These are phyloP conservation scores for Mortierella sp. DNA, from an alignment of 371 early-diverging fungal genomes.

Conservation along the genomic window DNA sequence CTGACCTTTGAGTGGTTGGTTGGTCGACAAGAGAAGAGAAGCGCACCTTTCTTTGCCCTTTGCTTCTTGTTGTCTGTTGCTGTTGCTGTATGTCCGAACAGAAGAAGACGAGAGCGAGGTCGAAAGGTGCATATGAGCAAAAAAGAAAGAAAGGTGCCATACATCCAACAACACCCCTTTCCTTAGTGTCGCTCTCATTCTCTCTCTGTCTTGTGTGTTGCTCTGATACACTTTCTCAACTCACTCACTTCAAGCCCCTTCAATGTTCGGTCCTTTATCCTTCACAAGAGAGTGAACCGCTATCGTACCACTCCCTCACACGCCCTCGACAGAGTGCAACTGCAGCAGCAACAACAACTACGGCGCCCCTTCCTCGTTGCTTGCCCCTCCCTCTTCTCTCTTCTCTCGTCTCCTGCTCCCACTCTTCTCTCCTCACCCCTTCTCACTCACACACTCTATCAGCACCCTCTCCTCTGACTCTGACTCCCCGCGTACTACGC, in stretches of 20 bases:
- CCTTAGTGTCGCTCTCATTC: neutral
- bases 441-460: neutral
- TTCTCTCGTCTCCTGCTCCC: neutral
- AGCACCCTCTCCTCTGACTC: neutral
- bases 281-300: too few relatives aligned
- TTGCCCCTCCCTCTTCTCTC: neutral
- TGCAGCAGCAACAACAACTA: neutral
- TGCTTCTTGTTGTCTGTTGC: neutral
- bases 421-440: neutral
- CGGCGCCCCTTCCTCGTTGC: conserved; percentile 1
- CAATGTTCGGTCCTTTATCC: too few relatives aligned
- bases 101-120: neutral
- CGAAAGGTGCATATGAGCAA: conserved; percentile 8
- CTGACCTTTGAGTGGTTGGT: neutral
- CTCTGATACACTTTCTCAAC: neutral
- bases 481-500: neutral
- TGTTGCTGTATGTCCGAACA: conserved; percentile 11
- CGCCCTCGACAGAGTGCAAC: neutral
- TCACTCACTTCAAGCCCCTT: too few relatives aligned
- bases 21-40: neutral
- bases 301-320: neutral
- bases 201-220: neutral
- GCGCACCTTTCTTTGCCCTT: neutral
- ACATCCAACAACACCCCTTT: neutral
- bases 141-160: neutral